phyloP scores from a whole-genome alignment of 2,329 filamentous ascomycete species.

The Paraphaeosphaeria minitans region DNA sequence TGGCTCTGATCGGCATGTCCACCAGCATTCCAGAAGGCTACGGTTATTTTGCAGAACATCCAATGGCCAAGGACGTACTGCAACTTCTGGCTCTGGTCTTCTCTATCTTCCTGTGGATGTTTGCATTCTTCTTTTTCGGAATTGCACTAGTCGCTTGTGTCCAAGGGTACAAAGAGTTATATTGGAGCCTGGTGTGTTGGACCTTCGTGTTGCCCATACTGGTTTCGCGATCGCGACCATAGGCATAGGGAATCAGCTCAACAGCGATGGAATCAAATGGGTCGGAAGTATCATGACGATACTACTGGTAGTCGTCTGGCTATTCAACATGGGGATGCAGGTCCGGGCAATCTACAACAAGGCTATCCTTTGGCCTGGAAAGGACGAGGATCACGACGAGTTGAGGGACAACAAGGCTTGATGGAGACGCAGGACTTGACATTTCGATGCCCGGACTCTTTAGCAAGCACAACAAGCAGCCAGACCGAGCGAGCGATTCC shows the following conservation, averaged over 20 bases:
- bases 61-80: constrained; percentile 5
- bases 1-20: constrained; percentile 11
- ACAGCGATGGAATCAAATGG: constrained; percentile 7
- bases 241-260: constrained; percentile 3
- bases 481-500: too few species aligned
- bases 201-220: constrained; percentile 5
- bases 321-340: constrained; percentile 7
- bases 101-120: constrained; percentile 6
- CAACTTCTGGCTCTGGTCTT: constrained; percentile 5
- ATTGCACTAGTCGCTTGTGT: constrained; percentile 3
- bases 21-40: constrained; percentile 2
- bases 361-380: constrained; percentile 8
- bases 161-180: background rate
- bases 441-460: too few species aligned
- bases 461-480: too few species aligned
- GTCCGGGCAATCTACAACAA: background rate
- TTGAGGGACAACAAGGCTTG: constrained; percentile 6
- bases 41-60: constrained; percentile 6
- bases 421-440: background rate
- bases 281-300: constrained; percentile 7
- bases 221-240: constrained; percentile 6
- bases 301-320: constrained; percentile 4
- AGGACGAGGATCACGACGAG: constrained; percentile 11
- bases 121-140: constrained; percentile 6
- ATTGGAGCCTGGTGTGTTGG: constrained; percentile 9